These are phyloP conservation scores for Pseudocercospora macadamiae DNA, from an alignment of 2,329 filamentous ascomycete species.

Conservation along the genomic window DNA sequence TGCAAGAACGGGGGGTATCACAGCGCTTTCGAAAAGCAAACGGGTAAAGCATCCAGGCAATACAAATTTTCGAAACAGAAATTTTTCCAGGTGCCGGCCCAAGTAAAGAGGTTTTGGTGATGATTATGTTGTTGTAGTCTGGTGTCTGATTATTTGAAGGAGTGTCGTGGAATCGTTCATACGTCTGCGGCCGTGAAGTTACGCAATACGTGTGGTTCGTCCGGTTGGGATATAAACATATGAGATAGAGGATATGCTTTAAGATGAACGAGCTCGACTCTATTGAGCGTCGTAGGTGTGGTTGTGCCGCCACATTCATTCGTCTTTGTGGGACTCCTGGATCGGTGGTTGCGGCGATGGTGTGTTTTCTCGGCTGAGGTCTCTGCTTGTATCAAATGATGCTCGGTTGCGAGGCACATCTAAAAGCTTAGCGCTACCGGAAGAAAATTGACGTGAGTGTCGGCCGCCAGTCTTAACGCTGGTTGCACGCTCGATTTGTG, in stretches of 20 bases:
- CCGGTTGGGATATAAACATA: conserved; percentile 2
- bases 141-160: neutral
- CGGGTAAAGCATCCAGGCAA: neutral
- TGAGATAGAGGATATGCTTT: neutral
- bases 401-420: conserved; percentile 45
- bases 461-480: conserved; percentile 66
- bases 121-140: neutral
- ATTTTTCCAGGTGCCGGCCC: neutral
- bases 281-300: neutral
- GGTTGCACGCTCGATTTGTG: conserved; percentile 63
- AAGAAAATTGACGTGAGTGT: conserved; percentile 73
- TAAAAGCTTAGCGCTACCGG: conserved; percentile 74
- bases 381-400: conserved; percentile 12
- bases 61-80: neutral
- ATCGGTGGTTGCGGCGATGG: conserved; percentile 12
- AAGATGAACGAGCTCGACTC: conserved; percentile 1
- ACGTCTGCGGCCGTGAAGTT: conserved; percentile 1
- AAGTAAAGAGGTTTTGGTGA: neutral
- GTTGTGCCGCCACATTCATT: conserved; percentile 9
- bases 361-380: conserved; percentile 10
- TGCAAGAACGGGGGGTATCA: neutral
- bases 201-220: neutral
- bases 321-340: conserved; percentile 6
- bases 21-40: neutral
- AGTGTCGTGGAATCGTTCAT: conserved; percentile 18